Percentiles rank a stretch among this genome's conserved stretches.
phyloP scores from a whole-genome alignment of 345 rosid species.

The Psidium friedrichsthalianum region DNA sequence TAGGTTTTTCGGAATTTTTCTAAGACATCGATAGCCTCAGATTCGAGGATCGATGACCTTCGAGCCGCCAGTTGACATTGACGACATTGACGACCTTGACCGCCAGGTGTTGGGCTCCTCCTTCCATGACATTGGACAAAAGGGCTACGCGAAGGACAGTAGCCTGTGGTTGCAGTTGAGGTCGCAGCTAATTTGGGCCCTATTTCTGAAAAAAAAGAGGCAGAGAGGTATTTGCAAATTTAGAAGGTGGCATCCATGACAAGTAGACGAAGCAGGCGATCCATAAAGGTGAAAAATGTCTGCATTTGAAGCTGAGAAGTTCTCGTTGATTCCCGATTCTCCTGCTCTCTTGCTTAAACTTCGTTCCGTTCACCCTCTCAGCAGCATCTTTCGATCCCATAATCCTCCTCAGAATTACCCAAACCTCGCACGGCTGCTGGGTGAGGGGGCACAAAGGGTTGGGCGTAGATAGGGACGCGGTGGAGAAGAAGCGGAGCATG shows the following conservation, averaged over 20 bases:
- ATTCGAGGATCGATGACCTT: not conserved
- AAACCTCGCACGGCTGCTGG: slow-evolving; percentile 38
- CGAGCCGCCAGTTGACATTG: not conserved
- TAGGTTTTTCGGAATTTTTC: not conserved
- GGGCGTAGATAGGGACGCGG: slow-evolving; percentile 25
- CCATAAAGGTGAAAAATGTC: not conserved
- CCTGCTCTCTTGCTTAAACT: not conserved
- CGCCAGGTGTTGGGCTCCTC: not conserved
- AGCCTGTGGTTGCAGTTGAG: not conserved
- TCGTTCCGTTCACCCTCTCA: not conserved
- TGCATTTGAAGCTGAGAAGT: not conserved
- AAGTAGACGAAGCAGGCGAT: not conserved
- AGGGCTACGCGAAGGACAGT: not conserved
- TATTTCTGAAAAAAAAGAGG: not conserved
- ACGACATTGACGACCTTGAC: not conserved
- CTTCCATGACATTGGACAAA: not conserved
- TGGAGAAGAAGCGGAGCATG: slow-evolving; percentile 23
- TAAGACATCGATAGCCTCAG: no score
- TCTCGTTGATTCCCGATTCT: not conserved
- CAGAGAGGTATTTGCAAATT: not conserved
- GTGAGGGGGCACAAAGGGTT: slow-evolving; percentile 36
- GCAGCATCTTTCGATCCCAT: not conserved
- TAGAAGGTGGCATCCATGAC: not conserved
- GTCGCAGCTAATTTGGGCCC: not conserved
- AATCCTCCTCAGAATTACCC: slow-evolving; percentile 39